These are phyloP conservation scores for Pleoardoris graminearum DNA, from an alignment of 2,329 filamentous ascomycete genomes.

Conservation along the genomic window DNA sequence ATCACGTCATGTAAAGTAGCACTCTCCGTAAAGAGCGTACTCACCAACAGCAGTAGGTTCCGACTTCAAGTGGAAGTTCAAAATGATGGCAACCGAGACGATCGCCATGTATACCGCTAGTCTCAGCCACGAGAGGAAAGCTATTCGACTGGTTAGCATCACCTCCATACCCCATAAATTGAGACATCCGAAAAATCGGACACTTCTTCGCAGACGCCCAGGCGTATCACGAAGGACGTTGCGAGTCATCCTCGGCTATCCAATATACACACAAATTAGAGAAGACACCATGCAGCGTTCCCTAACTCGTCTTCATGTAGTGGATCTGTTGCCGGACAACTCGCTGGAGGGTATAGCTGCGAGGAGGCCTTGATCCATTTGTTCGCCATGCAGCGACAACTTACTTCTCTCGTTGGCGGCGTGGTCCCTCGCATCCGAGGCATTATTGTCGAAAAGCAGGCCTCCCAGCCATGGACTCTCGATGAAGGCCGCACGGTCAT, in stretches of 20 bases:
- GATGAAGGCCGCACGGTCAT: conserved; percentile 56
- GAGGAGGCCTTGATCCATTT: too few relatives aligned
- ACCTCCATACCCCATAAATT: too few relatives aligned
- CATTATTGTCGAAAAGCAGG: conserved; percentile 73
- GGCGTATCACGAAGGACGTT: too few relatives aligned
- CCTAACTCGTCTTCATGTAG: too few relatives aligned
- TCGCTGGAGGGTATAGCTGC: too few relatives aligned
- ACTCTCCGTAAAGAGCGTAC: neutral
- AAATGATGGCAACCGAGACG: conserved; percentile 84
- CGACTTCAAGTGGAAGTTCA: conserved; percentile 87
- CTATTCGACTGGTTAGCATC: conserved; percentile 30
- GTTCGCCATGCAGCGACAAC: conserved; percentile 9
- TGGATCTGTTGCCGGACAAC: too few relatives aligned
- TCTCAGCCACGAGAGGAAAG: conserved; percentile 88
- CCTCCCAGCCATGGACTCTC: conserved; percentile 67
- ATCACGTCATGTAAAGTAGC: neutral
- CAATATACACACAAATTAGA: too few relatives aligned
- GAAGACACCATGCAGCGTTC: too few relatives aligned
- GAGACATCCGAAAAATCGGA: too few relatives aligned
- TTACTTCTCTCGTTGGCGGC: conserved; percentile 75
- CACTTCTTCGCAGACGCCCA: too few relatives aligned
- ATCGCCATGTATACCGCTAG: conserved; percentile 89
- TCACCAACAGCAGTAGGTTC: conserved; percentile 58
- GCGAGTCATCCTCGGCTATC: too few relatives aligned
- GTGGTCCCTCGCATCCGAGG: conserved; percentile 75